Base-by-base conservation (phyloP, 1,284 basidiomycete species). In the Taiwanofungus camphoratus region DNA sequence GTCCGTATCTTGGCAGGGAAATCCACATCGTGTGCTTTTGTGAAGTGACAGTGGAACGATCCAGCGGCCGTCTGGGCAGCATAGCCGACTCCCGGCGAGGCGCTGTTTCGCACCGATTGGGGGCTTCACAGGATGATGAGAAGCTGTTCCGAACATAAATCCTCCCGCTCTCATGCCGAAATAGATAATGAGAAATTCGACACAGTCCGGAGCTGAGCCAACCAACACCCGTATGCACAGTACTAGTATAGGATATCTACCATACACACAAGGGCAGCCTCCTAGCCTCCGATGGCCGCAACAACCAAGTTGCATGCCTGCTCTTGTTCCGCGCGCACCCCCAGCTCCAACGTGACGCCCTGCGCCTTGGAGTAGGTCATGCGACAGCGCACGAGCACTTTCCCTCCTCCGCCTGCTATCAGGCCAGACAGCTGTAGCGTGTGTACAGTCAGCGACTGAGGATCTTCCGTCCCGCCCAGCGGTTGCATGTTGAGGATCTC, bases 401-500 rank as follows among this genome's bases (percentile, higher is more conserved):
- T 96, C 29, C 92, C 93, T 26, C 87, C 91, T 26, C 92, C 92
- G 38, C 92, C 92, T 22, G 77, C 75, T 8, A 97, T 85, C 48
- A 95, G 63, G 34, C 96, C 96, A 12, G 92, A 88, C 37, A 99
- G 67, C 59, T 95, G 92, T 51, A 99, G 76, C 30, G 94, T 97
- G 68, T 99, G 96, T 42, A 99, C 88, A 6, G 90, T 86, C 13
- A 81, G 75, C 21, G 89, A 91, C 29, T 81, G 73, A 1, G 93
- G 89, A 22, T 69, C 67, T 59, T 94, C 90, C 6, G 87, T 84
- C 15, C 92, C 92, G 53, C 95, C 96, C 19, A 99, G 70, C 3
- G 96, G 78, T 63, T 97, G 92, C 94, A 99, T 97, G 62, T 92
- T 89, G 53, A 99, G 80, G 34, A 99, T 86, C 60, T 94, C 92